A percentile compares a stretch with the other conserved stretches of the same genome.
phyloP scores from a whole-genome alignment of 169 alveolate genomes.

The Besnoitia besnoiti region DNA sequence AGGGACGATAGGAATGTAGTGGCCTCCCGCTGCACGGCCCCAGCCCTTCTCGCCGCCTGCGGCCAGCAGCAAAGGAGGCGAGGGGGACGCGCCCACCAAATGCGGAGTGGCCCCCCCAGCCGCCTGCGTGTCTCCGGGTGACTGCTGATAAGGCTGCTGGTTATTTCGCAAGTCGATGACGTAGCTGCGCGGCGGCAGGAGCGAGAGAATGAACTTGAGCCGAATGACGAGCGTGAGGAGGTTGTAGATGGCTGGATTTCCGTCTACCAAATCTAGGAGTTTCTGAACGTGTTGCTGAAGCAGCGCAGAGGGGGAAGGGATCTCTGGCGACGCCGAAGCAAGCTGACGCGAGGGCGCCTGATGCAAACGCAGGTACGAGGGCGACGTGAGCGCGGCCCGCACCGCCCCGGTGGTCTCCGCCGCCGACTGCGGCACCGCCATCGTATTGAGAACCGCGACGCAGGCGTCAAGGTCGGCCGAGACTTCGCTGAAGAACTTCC shows the following conservation, averaged over 20 bases:
- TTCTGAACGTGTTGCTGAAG: background rate
- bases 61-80: background rate
- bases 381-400: background rate
- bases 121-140: background rate
- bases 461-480: slow-evolving; percentile 52
- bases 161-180: background rate
- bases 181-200: slow-evolving; percentile 42
- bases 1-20: slow-evolving; percentile 9
- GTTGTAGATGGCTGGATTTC: slow-evolving; percentile 36
- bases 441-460: slow-evolving; percentile 35
- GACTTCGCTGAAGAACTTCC: slow-evolving; percentile 44
- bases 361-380: background rate
- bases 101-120: no score
- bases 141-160: slow-evolving; percentile 33
- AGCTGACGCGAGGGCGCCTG: background rate
- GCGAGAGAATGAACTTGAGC: slow-evolving; percentile 47
- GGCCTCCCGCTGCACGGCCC: background rate
- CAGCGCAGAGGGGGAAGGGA: background rate
- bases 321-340: background rate
- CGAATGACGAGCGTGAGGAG: slow-evolving; percentile 30
- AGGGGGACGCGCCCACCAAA: background rate
- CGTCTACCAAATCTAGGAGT: slow-evolving; percentile 39
- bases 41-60: background rate
- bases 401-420: background rate
- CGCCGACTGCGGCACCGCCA: background rate